Evolutionary conservation across 257 asterid species (phyloP).

Genomic region (Agastache rugosa): DNA sequence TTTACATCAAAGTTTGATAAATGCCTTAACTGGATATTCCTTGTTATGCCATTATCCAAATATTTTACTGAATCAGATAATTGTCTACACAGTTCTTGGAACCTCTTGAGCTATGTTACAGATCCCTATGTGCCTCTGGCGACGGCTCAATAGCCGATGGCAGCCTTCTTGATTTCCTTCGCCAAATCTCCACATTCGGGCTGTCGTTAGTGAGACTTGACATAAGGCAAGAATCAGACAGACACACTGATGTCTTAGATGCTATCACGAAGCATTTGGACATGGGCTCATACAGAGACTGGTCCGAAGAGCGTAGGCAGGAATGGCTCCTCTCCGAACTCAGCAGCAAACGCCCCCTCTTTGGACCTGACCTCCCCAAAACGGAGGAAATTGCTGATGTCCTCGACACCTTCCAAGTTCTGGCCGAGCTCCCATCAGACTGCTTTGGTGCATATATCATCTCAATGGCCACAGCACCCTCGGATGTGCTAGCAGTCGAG

Average conservation of each 20-base stretch:
- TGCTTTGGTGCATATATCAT: constrained; percentile 77
- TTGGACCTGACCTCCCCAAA: constrained; percentile 68
- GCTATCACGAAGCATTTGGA: constrained; percentile 61
- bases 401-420: constrained; percentile 54
- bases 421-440: constrained; percentile 70
- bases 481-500: constrained; percentile 73
- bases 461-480: constrained; percentile 73
- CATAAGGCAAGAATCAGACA: constrained; percentile 70
- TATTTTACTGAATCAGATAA: constrained; percentile 2
- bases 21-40: neutral
- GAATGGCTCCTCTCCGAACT: constrained; percentile 73
- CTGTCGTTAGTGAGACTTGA: constrained; percentile 64
- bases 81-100: constrained; percentile 51
- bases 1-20: neutral
- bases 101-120: constrained; percentile 72
- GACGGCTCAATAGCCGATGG: constrained; percentile 71
- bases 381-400: constrained; percentile 71
- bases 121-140: constrained; percentile 68
- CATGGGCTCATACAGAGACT: constrained; percentile 59
- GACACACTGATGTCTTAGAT: constrained; percentile 68
- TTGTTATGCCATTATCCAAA: neutral
- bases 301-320: constrained; percentile 61
- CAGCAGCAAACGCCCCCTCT: constrained; percentile 66
- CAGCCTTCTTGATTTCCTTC: constrained; percentile 66
- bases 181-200: constrained; percentile 73